Evolutionary conservation across 257 asterid genomes (phyloP).

Genomic region (Anisodus tanguticus): DNA sequence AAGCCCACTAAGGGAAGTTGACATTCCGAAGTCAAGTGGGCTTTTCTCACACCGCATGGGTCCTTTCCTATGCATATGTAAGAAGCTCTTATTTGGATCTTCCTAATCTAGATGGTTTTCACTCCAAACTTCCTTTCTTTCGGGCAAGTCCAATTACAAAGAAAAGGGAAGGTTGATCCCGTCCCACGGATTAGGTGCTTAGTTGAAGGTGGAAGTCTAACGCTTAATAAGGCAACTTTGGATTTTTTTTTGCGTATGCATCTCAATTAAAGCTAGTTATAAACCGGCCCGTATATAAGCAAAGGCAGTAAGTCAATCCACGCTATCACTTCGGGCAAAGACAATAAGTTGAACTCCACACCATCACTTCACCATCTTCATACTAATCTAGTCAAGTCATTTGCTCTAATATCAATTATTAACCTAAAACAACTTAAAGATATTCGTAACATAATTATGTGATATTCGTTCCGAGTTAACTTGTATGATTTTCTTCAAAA

Average conservation of each 20-base stretch:
- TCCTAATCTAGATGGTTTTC: too few relatives aligned
- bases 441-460: not conserved
- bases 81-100: too few relatives aligned
- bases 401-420: not conserved
- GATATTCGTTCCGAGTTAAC: not conserved
- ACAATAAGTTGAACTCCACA: not conserved
- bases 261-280: not conserved
- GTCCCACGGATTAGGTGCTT: too few relatives aligned
- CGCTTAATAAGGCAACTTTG: too few relatives aligned
- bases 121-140: too few relatives aligned
- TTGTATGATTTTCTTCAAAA: rapidly evolving
- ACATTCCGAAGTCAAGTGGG: too few relatives aligned
- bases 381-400: not conserved
- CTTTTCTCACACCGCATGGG: too few relatives aligned
- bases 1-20: not conserved
- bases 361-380: not conserved
- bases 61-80: too few relatives aligned
- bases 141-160: too few relatives aligned
- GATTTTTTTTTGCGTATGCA: not conserved
- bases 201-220: too few relatives aligned
- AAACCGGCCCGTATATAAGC: rapidly evolving
- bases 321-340: too few relatives aligned
- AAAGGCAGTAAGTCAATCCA: not conserved
- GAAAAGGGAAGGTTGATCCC: too few relatives aligned
- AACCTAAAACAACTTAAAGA: not conserved